Evolutionary conservation across 306 rosid genomes (phyloP).

Genomic region (Fagus crenata): DNA sequence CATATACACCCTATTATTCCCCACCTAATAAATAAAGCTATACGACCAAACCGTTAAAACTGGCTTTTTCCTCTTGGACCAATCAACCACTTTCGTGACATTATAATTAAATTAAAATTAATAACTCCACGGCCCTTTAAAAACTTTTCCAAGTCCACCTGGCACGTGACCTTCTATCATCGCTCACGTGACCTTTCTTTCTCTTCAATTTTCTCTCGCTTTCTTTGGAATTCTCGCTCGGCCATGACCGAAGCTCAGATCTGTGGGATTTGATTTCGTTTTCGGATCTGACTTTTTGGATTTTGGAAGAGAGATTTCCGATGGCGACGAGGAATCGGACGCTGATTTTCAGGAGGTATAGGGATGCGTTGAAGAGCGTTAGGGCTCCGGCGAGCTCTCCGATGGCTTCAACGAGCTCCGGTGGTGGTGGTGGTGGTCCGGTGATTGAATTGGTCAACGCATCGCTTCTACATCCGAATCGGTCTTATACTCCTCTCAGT

Average conservation of each 20-base stretch:
- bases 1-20: no score
- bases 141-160: no score
- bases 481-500: slow-evolving; percentile 85
- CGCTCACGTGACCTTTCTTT: slow-evolving; percentile 2
- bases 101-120: no score
- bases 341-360: slow-evolving; percentile 53
- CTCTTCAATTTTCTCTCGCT: background rate
- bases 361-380: slow-evolving; percentile 80
- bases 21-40: no score
- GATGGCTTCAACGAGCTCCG: slow-evolving; percentile 44
- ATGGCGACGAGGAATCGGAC: slow-evolving; percentile 79
- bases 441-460: slow-evolving; percentile 87
- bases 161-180: background rate
- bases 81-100: no score
- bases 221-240: background rate
- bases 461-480: slow-evolving; percentile 75
- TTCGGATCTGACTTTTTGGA: slow-evolving; percentile 33
- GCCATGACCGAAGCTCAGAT: slow-evolving; percentile 9
- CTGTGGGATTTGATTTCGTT: background rate
- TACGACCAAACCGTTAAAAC: no score
- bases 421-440: slow-evolving; percentile 48
- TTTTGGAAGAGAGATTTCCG: background rate
- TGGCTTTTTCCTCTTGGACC: no score
- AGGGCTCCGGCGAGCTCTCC: slow-evolving; percentile 60
- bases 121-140: no score